Evolutionary conservation across 345 rosid species (phyloP), one percentile per base, ranked within the genome.

Genomic region (Brassica carinata): DNA sequence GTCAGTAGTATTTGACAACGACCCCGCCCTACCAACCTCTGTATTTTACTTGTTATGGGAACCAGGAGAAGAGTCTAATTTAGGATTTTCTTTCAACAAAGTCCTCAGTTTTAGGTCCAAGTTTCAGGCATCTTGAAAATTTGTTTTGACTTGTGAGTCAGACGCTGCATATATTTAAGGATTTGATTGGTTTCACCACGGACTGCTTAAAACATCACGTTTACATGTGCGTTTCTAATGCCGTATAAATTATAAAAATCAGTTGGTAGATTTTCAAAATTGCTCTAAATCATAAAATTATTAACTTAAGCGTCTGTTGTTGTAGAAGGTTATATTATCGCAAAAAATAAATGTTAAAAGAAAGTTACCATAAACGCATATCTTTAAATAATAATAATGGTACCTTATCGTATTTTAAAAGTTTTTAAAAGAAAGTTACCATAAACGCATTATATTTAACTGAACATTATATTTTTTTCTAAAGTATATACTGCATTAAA

Each of bases 81-180:
- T 58, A 1, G 0, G 9, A 38, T 59, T 68, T 58, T 26, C 30
- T 15, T 69, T 23, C 9, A 58, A 68, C 31, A 76, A 57, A 14
- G 29, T 67, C 38, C 73, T 57, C 1, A 27, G 6, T 15, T 26
- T 66, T 19, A n/a, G 64, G 74, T 76, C 68, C 38, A 68, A 38
- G 29, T 55, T 33, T 62, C 3, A 15, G 55, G 64, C 27, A 18
- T 31, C 36, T 64, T 63, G 3, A 11, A 17, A 5, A 5, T 17
- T 48, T 74, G 48, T 51, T 64, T 3, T 45, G 62, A 29, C 48
- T 64, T 29, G 0, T 59, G n/a, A 62, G n/a, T 62, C 34, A 10
- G 7, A 61, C 33, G 65, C 33, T 61, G 15, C 8, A 61, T 61
- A 19, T 8, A 11, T 51, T 27, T 4, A 36, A 27, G 38, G 9